Percentiles rank a stretch among this genome's conserved stretches.
These are phyloP conservation scores for Hyaloscypha variabilis DNA, from an alignment of 495 filamentous ascomycete species.

Conservation along the genomic window DNA sequence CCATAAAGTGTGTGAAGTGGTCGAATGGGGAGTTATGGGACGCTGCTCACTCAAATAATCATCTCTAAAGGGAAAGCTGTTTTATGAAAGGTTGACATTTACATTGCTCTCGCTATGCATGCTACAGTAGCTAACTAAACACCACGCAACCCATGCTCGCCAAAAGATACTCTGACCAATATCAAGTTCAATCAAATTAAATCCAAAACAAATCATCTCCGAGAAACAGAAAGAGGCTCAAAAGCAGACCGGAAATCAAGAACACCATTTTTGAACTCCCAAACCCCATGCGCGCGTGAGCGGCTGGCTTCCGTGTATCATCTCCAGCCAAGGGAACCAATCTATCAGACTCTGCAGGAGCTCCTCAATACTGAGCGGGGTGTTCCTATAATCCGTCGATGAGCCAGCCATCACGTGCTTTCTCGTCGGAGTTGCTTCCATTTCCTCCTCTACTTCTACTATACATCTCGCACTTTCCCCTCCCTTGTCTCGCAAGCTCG, in stretches of 20 bases:
- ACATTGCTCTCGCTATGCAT: neutral
- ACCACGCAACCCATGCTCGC: slow-evolving; percentile 13
- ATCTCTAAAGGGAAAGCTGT: neutral
- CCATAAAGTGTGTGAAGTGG: no score
- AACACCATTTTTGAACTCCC: slow-evolving; percentile 24
- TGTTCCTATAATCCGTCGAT: neutral
- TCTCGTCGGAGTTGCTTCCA: neutral
- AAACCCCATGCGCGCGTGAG: slow-evolving; percentile 24
- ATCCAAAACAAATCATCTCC: neutral
- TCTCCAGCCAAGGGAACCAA: slow-evolving; percentile 4
- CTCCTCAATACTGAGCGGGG: no score
- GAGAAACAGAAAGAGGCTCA: neutral
- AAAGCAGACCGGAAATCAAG: slow-evolving; percentile 9
- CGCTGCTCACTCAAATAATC: no score
- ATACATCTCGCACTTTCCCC: neutral
- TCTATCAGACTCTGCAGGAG: neutral
- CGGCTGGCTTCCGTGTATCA: slow-evolving; percentile 8
- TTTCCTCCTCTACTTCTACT: slow-evolving; percentile 2
- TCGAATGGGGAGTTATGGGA: no score
- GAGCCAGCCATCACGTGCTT: slow-evolving; percentile 14
- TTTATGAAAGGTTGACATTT: neutral
- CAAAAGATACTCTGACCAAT: neutral
- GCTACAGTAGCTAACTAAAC: neutral
- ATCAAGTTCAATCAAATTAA: no score
- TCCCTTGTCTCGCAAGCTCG: neutral